These are phyloP conservation scores for Acanthamoeba lenticulata DNA, from an alignment of 208 protist genomes.

Conservation along the genomic window DNA sequence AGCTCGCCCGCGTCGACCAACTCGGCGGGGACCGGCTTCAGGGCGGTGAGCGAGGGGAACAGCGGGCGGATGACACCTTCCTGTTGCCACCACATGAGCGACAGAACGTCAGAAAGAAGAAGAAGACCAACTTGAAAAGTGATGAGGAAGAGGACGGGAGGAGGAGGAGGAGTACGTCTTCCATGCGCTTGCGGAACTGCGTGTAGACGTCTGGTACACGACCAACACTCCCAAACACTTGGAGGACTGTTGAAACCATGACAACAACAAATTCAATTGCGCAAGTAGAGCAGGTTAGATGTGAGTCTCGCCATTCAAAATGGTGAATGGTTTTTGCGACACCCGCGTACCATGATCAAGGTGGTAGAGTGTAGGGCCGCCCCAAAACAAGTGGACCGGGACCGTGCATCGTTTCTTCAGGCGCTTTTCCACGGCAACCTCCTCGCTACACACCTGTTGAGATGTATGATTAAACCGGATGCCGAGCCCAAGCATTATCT, in stretches of 20 bases:
- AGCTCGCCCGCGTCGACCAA: neutral
- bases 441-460: constrained; percentile 14
- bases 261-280: neutral
- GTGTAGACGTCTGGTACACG: constrained; percentile 64
- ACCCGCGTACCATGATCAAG: neutral
- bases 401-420: neutral
- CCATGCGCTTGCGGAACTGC: constrained; percentile 60
- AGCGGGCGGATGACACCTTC: neutral
- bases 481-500: neutral
- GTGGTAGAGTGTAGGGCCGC: constrained; percentile 62
- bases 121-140: neutral
- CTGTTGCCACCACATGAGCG: neutral
- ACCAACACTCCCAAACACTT: constrained; percentile 15
- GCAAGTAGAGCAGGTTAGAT: neutral
- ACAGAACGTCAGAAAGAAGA: neutral
- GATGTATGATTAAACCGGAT: neutral
- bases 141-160: neutral
- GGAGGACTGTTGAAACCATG: neutral
- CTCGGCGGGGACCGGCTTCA: neutral
- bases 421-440: constrained; percentile 24
- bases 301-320: too few relatives aligned
- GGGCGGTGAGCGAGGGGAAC: neutral
- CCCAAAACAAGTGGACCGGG: constrained; percentile 54
- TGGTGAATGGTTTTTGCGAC: neutral
- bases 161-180: constrained; percentile 59